Evolutionary conservation across 129 eudicot genomes (phyloP).

Genomic region (Flaveria brownii): DNA sequence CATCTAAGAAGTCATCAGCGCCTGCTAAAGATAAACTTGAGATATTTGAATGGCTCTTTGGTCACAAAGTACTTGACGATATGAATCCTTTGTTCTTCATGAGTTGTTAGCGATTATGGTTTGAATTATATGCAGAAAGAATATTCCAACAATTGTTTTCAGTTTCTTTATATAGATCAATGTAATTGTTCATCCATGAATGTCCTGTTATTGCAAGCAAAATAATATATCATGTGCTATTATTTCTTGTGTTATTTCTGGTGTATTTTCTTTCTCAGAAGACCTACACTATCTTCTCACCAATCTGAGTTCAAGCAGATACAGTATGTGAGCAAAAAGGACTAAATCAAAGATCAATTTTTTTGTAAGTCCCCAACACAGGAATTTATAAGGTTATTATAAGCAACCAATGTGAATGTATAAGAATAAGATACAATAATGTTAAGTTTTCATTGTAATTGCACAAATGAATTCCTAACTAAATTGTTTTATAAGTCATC

Average conservation of each 20-base stretch:
- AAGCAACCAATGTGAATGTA: neutral
- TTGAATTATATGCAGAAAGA: neutral
- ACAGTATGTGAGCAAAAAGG: neutral
- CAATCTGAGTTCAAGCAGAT: too few relatives aligned
- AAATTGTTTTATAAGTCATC: neutral
- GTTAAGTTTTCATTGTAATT: slow-evolving; percentile 12
- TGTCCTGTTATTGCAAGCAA: neutral
- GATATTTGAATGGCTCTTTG: slow-evolving; percentile 1
- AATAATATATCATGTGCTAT: slow-evolving; percentile 3
- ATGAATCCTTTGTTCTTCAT: slow-evolving; percentile 14
- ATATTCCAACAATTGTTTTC: neutral
- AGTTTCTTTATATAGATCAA: neutral
- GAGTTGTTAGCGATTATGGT: slow-evolving; percentile 14
- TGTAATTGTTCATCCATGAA: too few relatives aligned
- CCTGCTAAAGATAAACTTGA: neutral
- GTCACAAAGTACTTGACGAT: neutral
- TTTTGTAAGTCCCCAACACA: neutral
- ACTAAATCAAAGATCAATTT: neutral
- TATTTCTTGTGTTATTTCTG: neutral
- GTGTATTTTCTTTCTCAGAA: neutral
- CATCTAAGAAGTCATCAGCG: neutral
- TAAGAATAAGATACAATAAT: slow-evolving; percentile 21
- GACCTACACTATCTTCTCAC: neutral
- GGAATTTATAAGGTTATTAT: neutral
- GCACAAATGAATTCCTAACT: slow-evolving; percentile 30